Evolutionary conservation across 768 basidiomycete genomes (phyloP).

Genomic region (Polyporus arcularius): DNA sequence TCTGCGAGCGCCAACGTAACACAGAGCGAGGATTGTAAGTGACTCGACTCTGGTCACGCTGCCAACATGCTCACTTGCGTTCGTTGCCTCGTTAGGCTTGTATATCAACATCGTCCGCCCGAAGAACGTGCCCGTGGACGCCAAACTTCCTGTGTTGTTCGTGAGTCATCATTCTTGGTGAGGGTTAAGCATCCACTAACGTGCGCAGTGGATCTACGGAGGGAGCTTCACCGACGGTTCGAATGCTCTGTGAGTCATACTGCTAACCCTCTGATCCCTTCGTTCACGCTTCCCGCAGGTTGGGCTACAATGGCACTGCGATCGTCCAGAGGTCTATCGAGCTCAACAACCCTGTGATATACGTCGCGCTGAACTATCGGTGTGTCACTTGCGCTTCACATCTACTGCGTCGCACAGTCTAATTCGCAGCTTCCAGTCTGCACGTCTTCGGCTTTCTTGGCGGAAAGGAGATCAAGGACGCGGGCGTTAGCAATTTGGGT

Average conservation of each 20-base stretch:
- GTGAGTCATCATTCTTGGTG: conserved; percentile 25
- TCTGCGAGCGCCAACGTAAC: neutral
- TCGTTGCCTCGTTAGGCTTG: too few species aligned
- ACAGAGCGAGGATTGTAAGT: conserved; percentile 21
- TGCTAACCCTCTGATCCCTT: neutral
- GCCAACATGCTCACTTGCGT: too few species aligned
- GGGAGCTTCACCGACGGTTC: conserved; percentile 10
- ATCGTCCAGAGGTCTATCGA: conserved; percentile 47
- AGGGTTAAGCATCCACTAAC: too few species aligned
- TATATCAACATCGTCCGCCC: neutral
- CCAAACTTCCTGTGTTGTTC: conserved; percentile 42
- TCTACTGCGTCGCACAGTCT: too few species aligned
- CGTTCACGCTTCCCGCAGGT: conserved; percentile 40
- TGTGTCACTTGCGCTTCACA: neutral
- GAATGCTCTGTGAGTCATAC: neutral
- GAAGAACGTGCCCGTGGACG: neutral
- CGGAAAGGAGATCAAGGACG: conserved; percentile 37
- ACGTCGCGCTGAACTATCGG: conserved; percentile 54
- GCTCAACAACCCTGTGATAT: conserved; percentile 47
- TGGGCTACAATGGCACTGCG: conserved; percentile 39
- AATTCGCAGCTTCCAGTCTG: neutral
- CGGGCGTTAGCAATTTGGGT: conserved; percentile 46
- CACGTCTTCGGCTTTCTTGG: conserved; percentile 41
- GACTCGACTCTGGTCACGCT: neutral
- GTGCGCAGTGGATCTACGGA: conserved; percentile 10